Evolutionary conservation across 352 stramenopile genomes (phyloP).

Genomic region (Phytophthora hibernalis): DNA sequence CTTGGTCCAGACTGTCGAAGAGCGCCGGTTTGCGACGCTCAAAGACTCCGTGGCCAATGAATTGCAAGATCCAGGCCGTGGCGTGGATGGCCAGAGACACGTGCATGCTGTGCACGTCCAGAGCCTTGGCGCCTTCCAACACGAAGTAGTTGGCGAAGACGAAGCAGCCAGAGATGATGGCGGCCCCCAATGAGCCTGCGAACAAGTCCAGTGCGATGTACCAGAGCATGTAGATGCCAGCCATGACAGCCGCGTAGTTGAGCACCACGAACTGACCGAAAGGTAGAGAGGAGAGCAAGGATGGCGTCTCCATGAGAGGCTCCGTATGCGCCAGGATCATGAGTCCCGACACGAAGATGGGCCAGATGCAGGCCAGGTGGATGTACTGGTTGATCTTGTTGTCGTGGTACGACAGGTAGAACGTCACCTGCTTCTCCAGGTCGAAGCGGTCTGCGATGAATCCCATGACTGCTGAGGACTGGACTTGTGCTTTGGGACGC

Average conservation of each 20-base stretch:
- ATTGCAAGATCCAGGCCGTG: slow-evolving; percentile 73
- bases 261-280: slow-evolving; percentile 63
- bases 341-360: slow-evolving; percentile 83
- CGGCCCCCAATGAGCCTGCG: slow-evolving; percentile 65
- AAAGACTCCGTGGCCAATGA: slow-evolving; percentile 89
- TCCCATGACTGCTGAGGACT: slow-evolving; percentile 22
- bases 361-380: slow-evolving; percentile 89
- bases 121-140: slow-evolving; percentile 35
- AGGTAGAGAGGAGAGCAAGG: slow-evolving; percentile 39
- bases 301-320: slow-evolving; percentile 42
- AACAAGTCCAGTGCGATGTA: slow-evolving; percentile 78
- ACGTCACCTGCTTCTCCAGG: slow-evolving; percentile 86
- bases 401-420: slow-evolving; percentile 91
- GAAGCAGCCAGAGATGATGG: slow-evolving; percentile 58
- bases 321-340: slow-evolving; percentile 68
- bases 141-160: slow-evolving; percentile 73
- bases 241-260: slow-evolving; percentile 69
- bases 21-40: slow-evolving; percentile 88
- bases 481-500: slow-evolving; percentile 2
- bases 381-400: slow-evolving; percentile 87
- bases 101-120: slow-evolving; percentile 63
- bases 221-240: slow-evolving; percentile 80
- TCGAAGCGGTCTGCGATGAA: slow-evolving; percentile 72
- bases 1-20: slow-evolving; percentile 88
- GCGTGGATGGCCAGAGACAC: slow-evolving; percentile 68